A percentile compares a stretch with the other conserved stretches of the same genome.
Evolutionary conservation across 164 flowering plant species (phyloP).

Genomic region (Aristolochia fimbriata): DNA sequence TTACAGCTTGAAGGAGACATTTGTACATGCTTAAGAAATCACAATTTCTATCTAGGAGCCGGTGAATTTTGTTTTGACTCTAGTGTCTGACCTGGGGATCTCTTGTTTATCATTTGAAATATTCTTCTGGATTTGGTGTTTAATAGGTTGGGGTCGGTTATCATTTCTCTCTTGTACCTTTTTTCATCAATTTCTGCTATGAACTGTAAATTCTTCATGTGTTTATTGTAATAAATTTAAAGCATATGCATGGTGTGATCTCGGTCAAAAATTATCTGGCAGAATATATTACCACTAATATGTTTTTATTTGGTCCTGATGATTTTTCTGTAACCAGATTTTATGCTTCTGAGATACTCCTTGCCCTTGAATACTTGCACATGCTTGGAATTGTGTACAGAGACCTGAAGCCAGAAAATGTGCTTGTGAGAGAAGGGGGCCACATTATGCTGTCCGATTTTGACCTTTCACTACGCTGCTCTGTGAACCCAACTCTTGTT

Average conservation of each 20-base stretch:
- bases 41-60: too few species aligned
- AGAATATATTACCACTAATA: not conserved
- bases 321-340: slow-evolving; percentile 4
- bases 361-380: slow-evolving; percentile 10
- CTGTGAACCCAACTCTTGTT: slow-evolving; percentile 10
- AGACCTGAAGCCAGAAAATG: slow-evolving; percentile 15
- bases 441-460: slow-evolving; percentile 15
- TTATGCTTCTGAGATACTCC: slow-evolving; percentile 12
- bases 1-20: too few species aligned
- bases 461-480: slow-evolving; percentile 12
- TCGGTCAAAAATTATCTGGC: not conserved
- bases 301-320: not conserved
- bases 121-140: too few species aligned
- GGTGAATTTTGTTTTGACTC: too few species aligned
- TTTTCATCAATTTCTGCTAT: too few species aligned
- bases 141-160: too few species aligned
- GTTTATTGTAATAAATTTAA: too few species aligned
- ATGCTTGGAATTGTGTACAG: slow-evolving; percentile 12
- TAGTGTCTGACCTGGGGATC: too few species aligned
- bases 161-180: too few species aligned
- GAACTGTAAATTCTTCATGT: too few species aligned
- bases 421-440: slow-evolving; percentile 12
- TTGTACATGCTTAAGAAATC: too few species aligned
- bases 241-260: not conserved
- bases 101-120: too few species aligned